Evolutionary conservation across 805 yeast species (phyloP).

Genomic region (Pichia rugopelliculosa): DNA sequence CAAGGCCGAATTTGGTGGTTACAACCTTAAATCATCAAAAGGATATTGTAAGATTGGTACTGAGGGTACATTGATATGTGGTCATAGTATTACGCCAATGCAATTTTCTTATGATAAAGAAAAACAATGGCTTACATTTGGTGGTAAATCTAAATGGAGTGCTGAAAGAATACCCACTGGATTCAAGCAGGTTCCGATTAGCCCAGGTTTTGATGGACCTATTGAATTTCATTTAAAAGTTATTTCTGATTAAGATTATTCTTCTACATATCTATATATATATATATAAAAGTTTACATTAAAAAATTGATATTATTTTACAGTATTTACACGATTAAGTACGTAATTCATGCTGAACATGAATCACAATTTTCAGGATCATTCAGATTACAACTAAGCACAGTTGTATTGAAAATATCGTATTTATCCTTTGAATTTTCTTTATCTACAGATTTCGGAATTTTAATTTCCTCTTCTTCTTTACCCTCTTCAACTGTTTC

Average conservation of each 20-base stretch:
- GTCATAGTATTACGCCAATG: conserved; percentile 31
- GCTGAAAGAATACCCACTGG: conserved; percentile 38
- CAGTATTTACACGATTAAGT: conserved; percentile 1
- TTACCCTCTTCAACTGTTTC: background rate
- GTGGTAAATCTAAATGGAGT: conserved; percentile 59
- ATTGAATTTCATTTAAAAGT: conserved; percentile 33
- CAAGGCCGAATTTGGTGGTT: conserved; percentile 66
- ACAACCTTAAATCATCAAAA: conserved; percentile 55
- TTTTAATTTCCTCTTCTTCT: background rate
- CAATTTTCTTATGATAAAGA: conserved; percentile 53
- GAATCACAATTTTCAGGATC: conserved; percentile 32
- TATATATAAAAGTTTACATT: background rate
- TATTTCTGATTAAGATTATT: conserved; percentile 8
- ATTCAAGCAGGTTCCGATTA: conserved; percentile 41
- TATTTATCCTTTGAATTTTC: background rate
- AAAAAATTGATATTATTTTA: background rate
- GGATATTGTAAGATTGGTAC: conserved; percentile 60
- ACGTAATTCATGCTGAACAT: conserved; percentile 30
- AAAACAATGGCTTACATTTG: conserved; percentile 44
- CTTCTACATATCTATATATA: background rate
- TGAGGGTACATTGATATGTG: conserved; percentile 26
- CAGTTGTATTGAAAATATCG: conserved; percentile 15
- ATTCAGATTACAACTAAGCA: conserved; percentile 16
- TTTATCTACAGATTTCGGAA: background rate
- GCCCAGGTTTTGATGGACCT: conserved; percentile 36